A percentile compares a stretch with the other conserved stretches of the same genome.
These are phyloP conservation scores for Mangifera indica DNA, from an alignment of 345 rosid species.

Conservation along the genomic window DNA sequence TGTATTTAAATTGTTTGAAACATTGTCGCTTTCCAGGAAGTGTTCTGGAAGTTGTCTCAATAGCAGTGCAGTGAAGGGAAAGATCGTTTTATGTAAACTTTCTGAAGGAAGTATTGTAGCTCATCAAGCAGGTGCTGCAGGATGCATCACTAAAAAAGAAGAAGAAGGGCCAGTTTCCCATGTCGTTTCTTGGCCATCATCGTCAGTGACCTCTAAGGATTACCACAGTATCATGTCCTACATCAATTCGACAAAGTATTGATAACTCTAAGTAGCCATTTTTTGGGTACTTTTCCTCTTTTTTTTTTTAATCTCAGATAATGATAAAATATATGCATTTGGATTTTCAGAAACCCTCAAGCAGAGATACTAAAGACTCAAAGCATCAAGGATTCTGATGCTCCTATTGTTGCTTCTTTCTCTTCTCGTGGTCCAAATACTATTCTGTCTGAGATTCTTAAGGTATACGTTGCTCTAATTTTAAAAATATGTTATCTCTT, in stretches of 20 bases:
- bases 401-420: slow-evolving; percentile 36
- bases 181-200: slow-evolving; percentile 32
- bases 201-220: neutral
- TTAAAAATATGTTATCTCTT: neutral
- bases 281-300: neutral
- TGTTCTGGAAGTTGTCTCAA: slow-evolving; percentile 30
- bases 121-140: slow-evolving; percentile 30
- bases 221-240: slow-evolving; percentile 24
- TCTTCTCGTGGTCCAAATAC: slow-evolving; percentile 47
- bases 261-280: neutral
- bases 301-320: neutral
- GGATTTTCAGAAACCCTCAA: slow-evolving; percentile 7
- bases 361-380: slow-evolving; percentile 35
- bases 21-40: slow-evolving; percentile 25
- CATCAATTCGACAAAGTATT: slow-evolving; percentile 34
- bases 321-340: neutral
- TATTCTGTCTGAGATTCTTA: slow-evolving; percentile 25
- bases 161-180: neutral
- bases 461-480: neutral
- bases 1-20: neutral
- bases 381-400: slow-evolving; percentile 22
- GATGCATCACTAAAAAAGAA: slow-evolving; percentile 22
- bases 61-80: slow-evolving; percentile 33
- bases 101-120: neutral
- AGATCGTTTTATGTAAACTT: slow-evolving; percentile 32